Evolutionary conservation across 2,329 filamentous ascomycete species (phyloP), one percentile per base, ranked within the genome.

Genomic region (Elsinoe batatas): DNA sequence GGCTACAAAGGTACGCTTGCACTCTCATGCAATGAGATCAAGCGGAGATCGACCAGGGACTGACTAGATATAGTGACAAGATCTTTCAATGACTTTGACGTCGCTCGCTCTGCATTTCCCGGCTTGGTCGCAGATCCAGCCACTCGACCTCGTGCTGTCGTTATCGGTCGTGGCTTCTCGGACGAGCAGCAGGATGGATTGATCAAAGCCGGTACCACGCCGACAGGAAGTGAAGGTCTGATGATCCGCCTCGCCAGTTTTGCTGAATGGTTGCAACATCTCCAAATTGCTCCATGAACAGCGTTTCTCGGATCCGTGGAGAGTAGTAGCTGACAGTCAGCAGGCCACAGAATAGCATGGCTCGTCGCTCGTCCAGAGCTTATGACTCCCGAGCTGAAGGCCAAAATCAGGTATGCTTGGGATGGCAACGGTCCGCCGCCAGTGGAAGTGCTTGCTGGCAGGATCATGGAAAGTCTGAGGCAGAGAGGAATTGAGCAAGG

Each of bases 91-190:
- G 36, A 42, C 18, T 44, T 54, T 11, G 36, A 35, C 6, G 13
- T 8, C 1, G 51, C 51, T 6, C 11, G 5, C 8, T 17, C 36
- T 12, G n/a, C 18, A 5, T 22, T 54, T 8, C 51, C 51, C 8
- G 8, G 17, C 11, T 13, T 54, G 8, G 36, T 43, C 10, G 10
- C 8, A 2, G 37, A 54, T 22, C 51, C 15, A 2, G 10, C 8
- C 36, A 54, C 51, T 12, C 3, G 51, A 30, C 51, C 51, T 35
- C 35, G 51, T 18, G 51, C 38, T 13, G 18, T 54, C 5, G 37
- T 54, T n/a, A 54, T 54, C n/a, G 51, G 51, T 36, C 36, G 51
- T 12, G 51, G 36, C 11, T 54, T 54, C 51, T 54, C 51, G 13
- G 51, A 54, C 20, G 22, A 42, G n/a, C 32, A 54, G 20, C 51